Conservation (phyloP, 768 basidiomycete genomes). For the Termitomyces eurrhizus region DNA sequence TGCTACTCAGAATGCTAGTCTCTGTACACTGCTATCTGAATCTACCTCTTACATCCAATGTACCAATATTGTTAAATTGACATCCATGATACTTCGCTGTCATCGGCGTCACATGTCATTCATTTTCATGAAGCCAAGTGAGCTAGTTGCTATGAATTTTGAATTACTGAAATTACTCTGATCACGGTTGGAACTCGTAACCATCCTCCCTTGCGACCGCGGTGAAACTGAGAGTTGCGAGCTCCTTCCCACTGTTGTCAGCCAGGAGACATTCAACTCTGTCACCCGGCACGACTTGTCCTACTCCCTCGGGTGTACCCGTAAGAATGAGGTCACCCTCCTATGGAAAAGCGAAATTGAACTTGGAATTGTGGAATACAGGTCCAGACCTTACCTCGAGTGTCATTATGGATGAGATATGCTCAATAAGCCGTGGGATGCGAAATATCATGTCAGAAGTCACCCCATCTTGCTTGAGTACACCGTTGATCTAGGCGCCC, state of each 20-base stretch:
- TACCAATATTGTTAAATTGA: neutral
- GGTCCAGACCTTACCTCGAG: slow-evolving; percentile 60
- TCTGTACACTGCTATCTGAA: neutral
- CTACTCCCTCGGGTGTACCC: slow-evolving; percentile 91
- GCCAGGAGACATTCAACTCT: slow-evolving; percentile 69
- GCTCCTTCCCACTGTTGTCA: slow-evolving; percentile 47
- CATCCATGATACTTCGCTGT: neutral
- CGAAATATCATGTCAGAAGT: slow-evolving; percentile 91
- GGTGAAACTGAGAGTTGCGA: slow-evolving; percentile 63
- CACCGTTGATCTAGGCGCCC: slow-evolving; percentile 70
- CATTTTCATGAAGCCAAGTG: neutral
- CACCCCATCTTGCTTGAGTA: slow-evolving; percentile 77
- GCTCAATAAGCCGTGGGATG: slow-evolving; percentile 84
- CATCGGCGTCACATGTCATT: neutral
- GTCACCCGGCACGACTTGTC: slow-evolving; percentile 73
- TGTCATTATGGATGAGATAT: slow-evolving; percentile 94
- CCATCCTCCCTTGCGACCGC: slow-evolving; percentile 68
- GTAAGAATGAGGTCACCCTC: slow-evolving; percentile 91
- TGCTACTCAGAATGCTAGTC: neutral
- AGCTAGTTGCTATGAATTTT: neutral
- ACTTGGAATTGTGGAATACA: neutral
- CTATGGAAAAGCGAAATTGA: slow-evolving; percentile 32
- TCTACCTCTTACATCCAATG: too few relatives aligned
- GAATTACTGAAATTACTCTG: neutral
- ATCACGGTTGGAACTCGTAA: slow-evolving; percentile 31